Base-by-base conservation (phyloP, 1,284 basidiomycete genomes). In the Ceratobasidium sp. region DNA sequence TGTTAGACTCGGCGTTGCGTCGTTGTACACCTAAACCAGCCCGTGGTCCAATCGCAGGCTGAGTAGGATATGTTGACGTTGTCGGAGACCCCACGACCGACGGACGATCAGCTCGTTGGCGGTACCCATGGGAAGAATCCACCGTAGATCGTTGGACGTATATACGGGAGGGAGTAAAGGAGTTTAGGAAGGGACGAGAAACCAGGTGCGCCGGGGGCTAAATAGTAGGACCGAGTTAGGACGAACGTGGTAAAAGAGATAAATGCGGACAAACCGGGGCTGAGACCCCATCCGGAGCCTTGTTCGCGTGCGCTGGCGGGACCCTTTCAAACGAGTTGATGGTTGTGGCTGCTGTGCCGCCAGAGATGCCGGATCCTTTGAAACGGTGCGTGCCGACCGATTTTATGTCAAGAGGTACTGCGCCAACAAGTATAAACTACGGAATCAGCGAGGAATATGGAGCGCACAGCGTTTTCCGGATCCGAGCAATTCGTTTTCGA, bases 11-110 rank as follows among this genome's bases (percentile, higher is more conserved):
- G n/a, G n/a, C n/a, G n/a, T n/a, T n/a, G n/a, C n/a, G n/a, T n/a
- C n/a, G n/a, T n/a, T n/a, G n/a, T n/a, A n/a, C n/a, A n/a, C n/a
- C n/a, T n/a, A n/a, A n/a, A n/a, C n/a, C n/a, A n/a, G n/a, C n/a
- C n/a, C n/a, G n/a, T n/a, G n/a, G n/a, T n/a, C n/a, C n/a, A n/a
- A n/a, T n/a, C n/a, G n/a, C n/a, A n/a, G n/a, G n/a, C n/a, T n/a
- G n/a, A n/a, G n/a, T n/a, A n/a, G n/a, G n/a, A n/a, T n/a, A 7
- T 14, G 18, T 10, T 44, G 38, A 38, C 81, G 80, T 60, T 77
- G 77, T 92, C 88, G 66, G 91, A 87, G 86, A 16, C 91, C 94
- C 87, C 91, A 94, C 30, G 94, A 91, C 75, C 95, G 90, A 80
- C 94, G 91, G 54, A 96, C 93, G 48, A 95, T 84, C 27, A 90